phyloP scores from a whole-genome alignment of 208 protist genomes.

The Acanthamoeba royreba region DNA sequence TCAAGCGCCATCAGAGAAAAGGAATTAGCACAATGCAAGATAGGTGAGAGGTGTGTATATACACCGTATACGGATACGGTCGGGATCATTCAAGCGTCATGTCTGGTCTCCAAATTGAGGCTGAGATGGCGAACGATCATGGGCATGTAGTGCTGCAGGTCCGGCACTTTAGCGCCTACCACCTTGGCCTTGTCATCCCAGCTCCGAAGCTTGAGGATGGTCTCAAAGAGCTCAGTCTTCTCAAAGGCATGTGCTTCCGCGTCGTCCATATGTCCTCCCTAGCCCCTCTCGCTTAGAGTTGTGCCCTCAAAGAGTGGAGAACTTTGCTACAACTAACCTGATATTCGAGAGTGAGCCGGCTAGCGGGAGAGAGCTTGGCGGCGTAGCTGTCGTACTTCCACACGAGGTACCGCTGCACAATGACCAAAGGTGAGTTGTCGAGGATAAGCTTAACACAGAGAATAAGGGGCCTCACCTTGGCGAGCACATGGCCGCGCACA shows the following conservation, averaged over 20 bases:
- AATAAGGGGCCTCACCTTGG: background rate
- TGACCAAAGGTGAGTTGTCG: background rate
- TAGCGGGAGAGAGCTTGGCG: conserved; percentile 20
- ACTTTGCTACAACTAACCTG: no score
- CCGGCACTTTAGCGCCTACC: background rate
- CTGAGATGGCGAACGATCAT: conserved; percentile 22
- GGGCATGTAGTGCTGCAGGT: background rate
- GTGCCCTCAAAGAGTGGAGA: background rate
- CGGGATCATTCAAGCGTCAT: background rate
- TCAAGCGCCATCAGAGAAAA: no score
- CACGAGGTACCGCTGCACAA: background rate
- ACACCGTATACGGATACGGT: no score
- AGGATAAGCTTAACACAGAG: background rate
- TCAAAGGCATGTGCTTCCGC: background rate
- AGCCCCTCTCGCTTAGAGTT: background rate
- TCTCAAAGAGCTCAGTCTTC: background rate
- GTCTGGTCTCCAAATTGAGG: background rate
- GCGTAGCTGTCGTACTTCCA: conserved; percentile 16
- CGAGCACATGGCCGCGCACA: background rate
- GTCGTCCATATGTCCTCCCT: conserved; percentile 18
- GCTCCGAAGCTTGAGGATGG: conserved; percentile 7
- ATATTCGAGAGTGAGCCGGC: conserved; percentile 21
- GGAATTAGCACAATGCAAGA: no score
- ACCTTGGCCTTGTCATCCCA: conserved; percentile 52
- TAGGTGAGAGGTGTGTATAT: no score